Evolutionary conservation across 2,329 filamentous ascomycete species (phyloP).

Genomic region (Penicillium sp.): DNA sequence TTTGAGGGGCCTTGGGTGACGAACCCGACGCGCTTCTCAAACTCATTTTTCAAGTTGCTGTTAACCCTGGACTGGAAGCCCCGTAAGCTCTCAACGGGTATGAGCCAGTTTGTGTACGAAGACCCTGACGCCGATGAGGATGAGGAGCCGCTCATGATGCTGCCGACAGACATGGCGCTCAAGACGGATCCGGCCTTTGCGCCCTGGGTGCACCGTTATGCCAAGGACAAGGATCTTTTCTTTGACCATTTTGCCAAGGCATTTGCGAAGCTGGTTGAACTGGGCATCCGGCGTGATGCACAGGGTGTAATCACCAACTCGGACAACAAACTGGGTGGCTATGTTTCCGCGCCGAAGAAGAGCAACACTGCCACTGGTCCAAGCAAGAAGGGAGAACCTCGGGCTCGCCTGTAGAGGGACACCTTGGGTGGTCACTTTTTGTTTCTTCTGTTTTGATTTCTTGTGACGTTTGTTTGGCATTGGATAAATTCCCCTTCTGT

Average conservation of each 20-base stretch:
- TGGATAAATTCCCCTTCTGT: conserved; percentile 23
- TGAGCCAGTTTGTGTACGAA: conserved; percentile 63
- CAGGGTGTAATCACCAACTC: conserved; percentile 58
- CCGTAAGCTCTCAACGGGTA: conserved; percentile 56
- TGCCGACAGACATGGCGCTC: conserved; percentile 67
- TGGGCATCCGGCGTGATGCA: conserved; percentile 62
- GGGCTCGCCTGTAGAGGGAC: conserved; percentile 32
- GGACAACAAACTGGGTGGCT: conserved; percentile 62
- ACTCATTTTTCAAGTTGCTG: conserved; percentile 62
- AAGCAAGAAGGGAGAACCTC: conserved; percentile 22
- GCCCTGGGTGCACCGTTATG: conserved; percentile 63
- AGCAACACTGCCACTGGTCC: conserved; percentile 40
- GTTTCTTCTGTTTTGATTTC: conserved; percentile 8
- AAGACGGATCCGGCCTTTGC: conserved; percentile 58
- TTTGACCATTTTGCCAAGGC: conserved; percentile 63
- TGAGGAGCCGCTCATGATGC: conserved; percentile 66
- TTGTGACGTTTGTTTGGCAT: conserved; percentile 6
- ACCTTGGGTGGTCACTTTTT: background rate
- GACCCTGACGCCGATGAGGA: conserved; percentile 57
- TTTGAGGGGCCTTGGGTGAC: conserved; percentile 65
- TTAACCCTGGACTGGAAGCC: conserved; percentile 59
- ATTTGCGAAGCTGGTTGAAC: conserved; percentile 64
- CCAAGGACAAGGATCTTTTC: conserved; percentile 64
- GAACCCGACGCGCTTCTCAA: conserved; percentile 63
- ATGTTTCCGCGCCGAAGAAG: conserved; percentile 63